Conservation (phyloP, 2,329 filamentous ascomycete species). For the Aspergillus clavatus region DNA sequence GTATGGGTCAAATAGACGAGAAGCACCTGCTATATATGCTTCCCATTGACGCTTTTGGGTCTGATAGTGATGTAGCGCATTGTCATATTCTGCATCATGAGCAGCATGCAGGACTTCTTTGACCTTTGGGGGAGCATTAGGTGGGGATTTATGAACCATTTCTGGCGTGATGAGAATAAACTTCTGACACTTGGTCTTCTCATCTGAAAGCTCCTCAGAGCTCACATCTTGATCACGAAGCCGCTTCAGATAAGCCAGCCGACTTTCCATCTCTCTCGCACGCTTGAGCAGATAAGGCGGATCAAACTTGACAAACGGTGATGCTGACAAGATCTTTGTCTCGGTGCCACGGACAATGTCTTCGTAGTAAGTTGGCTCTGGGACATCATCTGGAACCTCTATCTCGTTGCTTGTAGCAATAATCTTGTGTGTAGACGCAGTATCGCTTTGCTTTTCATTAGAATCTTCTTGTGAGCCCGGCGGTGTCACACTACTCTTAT, state of each 20-base stretch:
- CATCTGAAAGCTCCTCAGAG: slow-evolving; percentile 47
- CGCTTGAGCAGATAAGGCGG: slow-evolving; percentile 91
- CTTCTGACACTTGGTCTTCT: slow-evolving; percentile 61
- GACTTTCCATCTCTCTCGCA: slow-evolving; percentile 82
- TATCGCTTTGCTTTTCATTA: slow-evolving; percentile 14
- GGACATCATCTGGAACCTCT: slow-evolving; percentile 69
- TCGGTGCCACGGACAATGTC: slow-evolving; percentile 92
- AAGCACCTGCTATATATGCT: slow-evolving; percentile 81
- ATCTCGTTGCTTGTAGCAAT: slow-evolving; percentile 21
- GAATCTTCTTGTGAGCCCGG: slow-evolving; percentile 13
- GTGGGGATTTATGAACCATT: slow-evolving; percentile 83
- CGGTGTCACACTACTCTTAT: slow-evolving; percentile 5
- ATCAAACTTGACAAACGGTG: slow-evolving; percentile 91
- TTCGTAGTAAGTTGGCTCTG: slow-evolving; percentile 88
- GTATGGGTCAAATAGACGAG: slow-evolving; percentile 88
- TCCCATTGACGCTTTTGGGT: slow-evolving; percentile 97
- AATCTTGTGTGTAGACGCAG: slow-evolving; percentile 12
- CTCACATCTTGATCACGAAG: slow-evolving; percentile 65
- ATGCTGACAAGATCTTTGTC: slow-evolving; percentile 88
- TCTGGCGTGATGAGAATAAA: slow-evolving; percentile 92
- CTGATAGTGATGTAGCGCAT: slow-evolving; percentile 85
- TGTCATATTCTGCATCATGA: slow-evolving; percentile 94
- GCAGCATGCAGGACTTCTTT: slow-evolving; percentile 92
- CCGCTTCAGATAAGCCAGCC: slow-evolving; percentile 73
- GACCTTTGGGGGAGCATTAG: slow-evolving; percentile 76